Conservation (phyloP, 1,139 yeast species). For the Diutina pseudorugosa region DNA sequence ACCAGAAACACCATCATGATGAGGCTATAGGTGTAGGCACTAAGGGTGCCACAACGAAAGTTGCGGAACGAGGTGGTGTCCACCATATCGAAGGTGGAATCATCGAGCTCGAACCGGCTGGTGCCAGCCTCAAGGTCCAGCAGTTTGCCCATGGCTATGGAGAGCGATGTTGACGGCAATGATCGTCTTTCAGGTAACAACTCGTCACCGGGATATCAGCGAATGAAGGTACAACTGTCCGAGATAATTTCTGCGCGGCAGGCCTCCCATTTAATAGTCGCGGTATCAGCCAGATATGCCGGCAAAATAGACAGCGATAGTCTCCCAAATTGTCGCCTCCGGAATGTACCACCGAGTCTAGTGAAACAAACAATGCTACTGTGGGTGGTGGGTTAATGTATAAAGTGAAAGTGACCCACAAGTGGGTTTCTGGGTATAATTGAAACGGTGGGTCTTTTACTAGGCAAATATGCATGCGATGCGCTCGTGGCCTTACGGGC, state of each 20-base stretch:
- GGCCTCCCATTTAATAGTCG: background rate
- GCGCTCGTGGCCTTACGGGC: no score
- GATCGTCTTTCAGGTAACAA: background rate
- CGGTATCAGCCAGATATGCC: background rate
- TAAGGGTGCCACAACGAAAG: constrained; percentile 37
- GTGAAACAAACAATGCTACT: no score
- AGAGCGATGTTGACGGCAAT: background rate
- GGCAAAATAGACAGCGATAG: background rate
- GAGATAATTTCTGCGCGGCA: background rate
- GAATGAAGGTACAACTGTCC: background rate
- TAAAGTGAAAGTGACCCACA: no score
- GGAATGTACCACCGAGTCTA: no score
- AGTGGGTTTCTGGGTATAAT: no score
- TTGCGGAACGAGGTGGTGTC: constrained; percentile 41
- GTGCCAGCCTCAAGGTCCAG: background rate
- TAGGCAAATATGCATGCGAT: no score
- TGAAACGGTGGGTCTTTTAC: no score
- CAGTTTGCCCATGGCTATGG: background rate
- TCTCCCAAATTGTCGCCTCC: no score
- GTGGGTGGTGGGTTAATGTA: no score
- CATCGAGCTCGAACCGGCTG: constrained; percentile 15
- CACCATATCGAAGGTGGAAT: constrained; percentile 31
- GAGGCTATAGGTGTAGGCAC: constrained; percentile 43
- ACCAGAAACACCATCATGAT: constrained; percentile 38
- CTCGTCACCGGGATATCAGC: background rate